Conservation (phyloP, 805 yeast species). For the Torulaspora franciscae region DNA sequence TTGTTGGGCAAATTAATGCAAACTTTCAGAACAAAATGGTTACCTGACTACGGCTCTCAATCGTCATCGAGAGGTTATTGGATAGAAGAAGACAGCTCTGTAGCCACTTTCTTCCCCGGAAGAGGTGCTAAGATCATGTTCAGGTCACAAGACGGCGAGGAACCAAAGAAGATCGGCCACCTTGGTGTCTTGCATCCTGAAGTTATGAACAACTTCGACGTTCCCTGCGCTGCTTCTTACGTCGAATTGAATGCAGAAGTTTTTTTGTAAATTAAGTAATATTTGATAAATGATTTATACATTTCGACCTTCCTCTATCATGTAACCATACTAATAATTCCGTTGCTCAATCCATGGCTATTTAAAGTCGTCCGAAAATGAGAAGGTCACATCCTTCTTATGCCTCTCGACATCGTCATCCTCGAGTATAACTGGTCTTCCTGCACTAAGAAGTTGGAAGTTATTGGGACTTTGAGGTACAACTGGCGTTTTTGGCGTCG, state of each 20-base stretch:
- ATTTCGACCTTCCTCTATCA: background rate
- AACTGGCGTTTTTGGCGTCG: background rate
- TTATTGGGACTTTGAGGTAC: constrained; percentile 16
- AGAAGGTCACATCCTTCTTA: constrained; percentile 21
- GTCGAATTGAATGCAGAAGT: constrained; percentile 88
- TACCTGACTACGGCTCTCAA: constrained; percentile 45
- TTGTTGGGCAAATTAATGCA: constrained; percentile 92
- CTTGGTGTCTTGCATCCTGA: constrained; percentile 96
- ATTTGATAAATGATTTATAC: constrained; percentile 8
- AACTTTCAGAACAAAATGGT: constrained; percentile 86
- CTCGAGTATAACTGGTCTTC: constrained; percentile 29
- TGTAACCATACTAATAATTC: background rate
- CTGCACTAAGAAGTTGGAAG: constrained; percentile 31
- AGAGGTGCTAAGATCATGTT: constrained; percentile 88
- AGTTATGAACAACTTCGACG: constrained; percentile 78
- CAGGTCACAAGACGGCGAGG: constrained; percentile 57
- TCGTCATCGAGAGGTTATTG: constrained; percentile 72
- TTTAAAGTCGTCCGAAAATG: constrained; percentile 33
- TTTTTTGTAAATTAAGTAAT: constrained; percentile 50
- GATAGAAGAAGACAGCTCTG: constrained; percentile 65
- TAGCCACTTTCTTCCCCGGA: constrained; percentile 88
- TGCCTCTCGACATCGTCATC: constrained; percentile 27
- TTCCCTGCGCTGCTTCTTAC: constrained; percentile 87
- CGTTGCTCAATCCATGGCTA: background rate
- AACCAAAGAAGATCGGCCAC: constrained; percentile 62